These are phyloP conservation scores for Alternaria triticina DNA, from an alignment of 2,329 filamentous ascomycete genomes.

Conservation along the genomic window DNA sequence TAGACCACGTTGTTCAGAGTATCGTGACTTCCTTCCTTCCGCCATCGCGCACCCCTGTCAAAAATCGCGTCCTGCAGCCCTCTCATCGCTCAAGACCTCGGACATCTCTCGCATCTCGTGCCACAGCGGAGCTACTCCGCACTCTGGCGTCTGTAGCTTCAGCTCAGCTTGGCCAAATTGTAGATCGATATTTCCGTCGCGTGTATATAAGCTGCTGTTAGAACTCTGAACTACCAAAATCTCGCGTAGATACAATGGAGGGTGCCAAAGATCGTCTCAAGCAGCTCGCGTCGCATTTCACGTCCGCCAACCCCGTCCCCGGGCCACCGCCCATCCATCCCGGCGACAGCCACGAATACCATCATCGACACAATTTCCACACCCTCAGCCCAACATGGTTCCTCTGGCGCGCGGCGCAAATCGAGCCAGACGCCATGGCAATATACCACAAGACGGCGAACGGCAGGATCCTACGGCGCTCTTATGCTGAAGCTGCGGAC, in stretches of 20 bases:
- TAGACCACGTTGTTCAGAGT: background rate
- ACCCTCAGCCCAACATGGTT: conserved; percentile 88
- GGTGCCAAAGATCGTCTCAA: conserved; percentile 38
- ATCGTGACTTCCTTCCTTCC: background rate
- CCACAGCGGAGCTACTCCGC: conserved; percentile 22
- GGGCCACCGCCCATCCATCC: conserved; percentile 46
- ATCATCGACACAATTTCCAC: conserved; percentile 68
- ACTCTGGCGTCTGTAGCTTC: conserved; percentile 19
- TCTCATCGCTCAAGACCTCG: background rate
- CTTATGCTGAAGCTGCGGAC: conserved; percentile 82
- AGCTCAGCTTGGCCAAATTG: conserved; percentile 5
- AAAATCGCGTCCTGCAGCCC: background rate
- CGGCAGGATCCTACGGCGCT: conserved; percentile 73
- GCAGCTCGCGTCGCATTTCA: conserved; percentile 48
- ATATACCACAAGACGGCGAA: conserved; percentile 87
- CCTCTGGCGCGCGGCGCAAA: conserved; percentile 80
- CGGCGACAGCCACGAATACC: conserved; percentile 47
- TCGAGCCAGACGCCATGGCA: conserved; percentile 81
- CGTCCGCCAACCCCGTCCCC: conserved; percentile 37
- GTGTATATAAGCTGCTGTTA: conserved; percentile 3
- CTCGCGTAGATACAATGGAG: conserved; percentile 9
- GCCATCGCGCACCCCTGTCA: background rate
- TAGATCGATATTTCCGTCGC: conserved; percentile 7
- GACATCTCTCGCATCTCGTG: conserved; percentile 4
- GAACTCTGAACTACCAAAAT: background rate